These are phyloP conservation scores for Berkeleyomyces basicola DNA, from an alignment of 2,329 filamentous ascomycete genomes.

Conservation along the genomic window DNA sequence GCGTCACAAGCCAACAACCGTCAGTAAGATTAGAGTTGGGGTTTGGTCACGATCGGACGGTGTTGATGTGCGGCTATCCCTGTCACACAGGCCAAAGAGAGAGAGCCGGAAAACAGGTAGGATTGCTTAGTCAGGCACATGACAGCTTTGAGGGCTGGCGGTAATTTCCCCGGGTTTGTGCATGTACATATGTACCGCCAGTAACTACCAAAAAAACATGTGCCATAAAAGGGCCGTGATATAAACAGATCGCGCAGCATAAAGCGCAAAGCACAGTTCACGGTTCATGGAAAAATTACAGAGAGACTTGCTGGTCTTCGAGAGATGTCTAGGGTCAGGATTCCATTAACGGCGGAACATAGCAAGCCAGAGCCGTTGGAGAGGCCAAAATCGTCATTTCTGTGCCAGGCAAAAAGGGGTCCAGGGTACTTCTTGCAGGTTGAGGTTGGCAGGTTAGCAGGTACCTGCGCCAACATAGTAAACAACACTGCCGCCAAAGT, in stretches of 20 bases:
- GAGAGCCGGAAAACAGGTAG: neutral
- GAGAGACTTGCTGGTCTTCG: neutral
- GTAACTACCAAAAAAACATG: neutral
- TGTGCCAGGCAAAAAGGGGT: neutral
- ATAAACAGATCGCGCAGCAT: neutral
- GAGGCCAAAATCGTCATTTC: neutral
- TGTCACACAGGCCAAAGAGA: too few species aligned
- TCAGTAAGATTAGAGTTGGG: neutral
- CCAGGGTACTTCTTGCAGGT: neutral
- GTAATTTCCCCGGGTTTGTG: neutral
- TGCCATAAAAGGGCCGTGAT: neutral
- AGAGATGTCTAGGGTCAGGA: too few species aligned
- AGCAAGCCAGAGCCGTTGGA: neutral
- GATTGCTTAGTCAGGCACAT: neutral
- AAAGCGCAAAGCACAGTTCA: neutral
- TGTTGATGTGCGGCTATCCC: neutral
- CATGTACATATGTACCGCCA: neutral
- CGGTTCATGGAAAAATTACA: neutral
- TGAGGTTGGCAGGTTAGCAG: neutral
- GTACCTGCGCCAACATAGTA: neutral
- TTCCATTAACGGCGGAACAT: neutral
- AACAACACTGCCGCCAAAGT: neutral
- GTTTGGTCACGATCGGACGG: neutral
- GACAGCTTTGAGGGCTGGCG: neutral
- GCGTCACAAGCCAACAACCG: neutral